phyloP scores from a whole-genome alignment of 2,329 filamentous ascomycete species.

The Ascochyta rabiei region DNA sequence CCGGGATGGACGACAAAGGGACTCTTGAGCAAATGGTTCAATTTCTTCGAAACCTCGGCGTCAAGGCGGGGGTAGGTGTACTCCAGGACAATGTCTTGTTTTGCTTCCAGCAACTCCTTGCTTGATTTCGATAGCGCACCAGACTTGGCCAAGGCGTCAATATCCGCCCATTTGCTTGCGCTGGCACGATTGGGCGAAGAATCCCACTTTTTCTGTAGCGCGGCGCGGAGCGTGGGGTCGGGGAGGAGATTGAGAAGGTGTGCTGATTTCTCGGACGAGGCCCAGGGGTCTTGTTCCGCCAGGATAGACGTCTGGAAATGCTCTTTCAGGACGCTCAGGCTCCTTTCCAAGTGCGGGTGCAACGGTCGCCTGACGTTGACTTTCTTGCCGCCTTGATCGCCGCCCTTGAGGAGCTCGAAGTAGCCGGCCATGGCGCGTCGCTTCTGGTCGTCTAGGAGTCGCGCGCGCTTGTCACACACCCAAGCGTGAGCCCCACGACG shows the following conservation, averaged over 20 bases:
- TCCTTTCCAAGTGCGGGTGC: slow-evolving; percentile 88
- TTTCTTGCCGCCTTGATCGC: slow-evolving; percentile 82
- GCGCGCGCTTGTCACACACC: slow-evolving; percentile 90
- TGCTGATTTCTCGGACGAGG: slow-evolving; percentile 68
- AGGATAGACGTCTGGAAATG: slow-evolving; percentile 87
- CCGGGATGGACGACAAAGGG: slow-evolving; percentile 96
- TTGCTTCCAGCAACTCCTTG: slow-evolving; percentile 79
- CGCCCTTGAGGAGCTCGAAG: slow-evolving; percentile 86
- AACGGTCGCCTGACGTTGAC: slow-evolving; percentile 84
- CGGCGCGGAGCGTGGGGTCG: slow-evolving; percentile 76
- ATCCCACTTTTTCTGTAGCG: slow-evolving; percentile 89
- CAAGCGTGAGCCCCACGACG: slow-evolving; percentile 96
- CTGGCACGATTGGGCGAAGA: slow-evolving; percentile 78
- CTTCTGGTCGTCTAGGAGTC: slow-evolving; percentile 83
- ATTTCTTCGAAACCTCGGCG: slow-evolving; percentile 95
- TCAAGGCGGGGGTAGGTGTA: slow-evolving; percentile 98
- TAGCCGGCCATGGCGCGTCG: slow-evolving; percentile 86
- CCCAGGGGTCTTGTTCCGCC: slow-evolving; percentile 84
- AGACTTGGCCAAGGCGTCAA: slow-evolving; percentile 81
- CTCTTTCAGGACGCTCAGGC: slow-evolving; percentile 79
- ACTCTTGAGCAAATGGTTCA: slow-evolving; percentile 96
- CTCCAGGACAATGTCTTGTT: slow-evolving; percentile 94
- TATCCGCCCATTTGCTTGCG: slow-evolving; percentile 89
- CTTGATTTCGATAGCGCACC: slow-evolving; percentile 76
- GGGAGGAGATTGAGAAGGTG: slow-evolving; percentile 85